Evolutionary conservation across 305 asterid species (phyloP), one percentile per base, ranked within the genome.

Genomic region (Lippia alba): DNA sequence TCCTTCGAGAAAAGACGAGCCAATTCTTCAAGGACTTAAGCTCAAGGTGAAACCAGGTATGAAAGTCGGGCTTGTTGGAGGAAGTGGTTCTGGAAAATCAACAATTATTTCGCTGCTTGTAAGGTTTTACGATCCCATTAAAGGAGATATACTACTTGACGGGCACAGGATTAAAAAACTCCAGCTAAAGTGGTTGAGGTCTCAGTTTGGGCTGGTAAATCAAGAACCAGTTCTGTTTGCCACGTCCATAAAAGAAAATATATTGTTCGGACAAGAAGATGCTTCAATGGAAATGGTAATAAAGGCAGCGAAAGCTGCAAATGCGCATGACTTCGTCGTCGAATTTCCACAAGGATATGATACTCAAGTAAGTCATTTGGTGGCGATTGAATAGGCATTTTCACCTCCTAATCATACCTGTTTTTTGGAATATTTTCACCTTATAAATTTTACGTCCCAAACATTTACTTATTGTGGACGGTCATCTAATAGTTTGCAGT

Each of bases 41-140:
- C 79, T 89, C 3, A 81, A 61, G 54, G 79, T 89, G 57, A 77
- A 55, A 60, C 82, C 92, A 16, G 81, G 90, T 10, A 63, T 80
- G 80, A 87, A 83, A 58, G 82, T 86, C 9, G 94, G 87, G 16
- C 80, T 90, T 3, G 96, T 86, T 9, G 95, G 94, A 46, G 91
- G 83, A 18, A 90, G 95, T 44, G 96, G 96, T 2, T 87, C 90
- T 0, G 94, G 96, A 12, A 90, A 90, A 75, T 84, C 92, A 9
- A 87, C 94, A 7, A 62, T 90, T n/a, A 66, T 90, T 20, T 79
- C 86, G 1, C 73, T 90, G 80, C 80, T 90, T 0, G 87, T 87
- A 75, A 75, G 96, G 73, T 87, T 90, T 59, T 90, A 87, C 45
- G 96, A 90, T 51, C 92, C 95, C 1, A 45, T 73, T 30, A 51